Evolutionary conservation across 495 filamentous ascomycete species (phyloP).

Genomic region (Thermochaetoides thermophila): DNA sequence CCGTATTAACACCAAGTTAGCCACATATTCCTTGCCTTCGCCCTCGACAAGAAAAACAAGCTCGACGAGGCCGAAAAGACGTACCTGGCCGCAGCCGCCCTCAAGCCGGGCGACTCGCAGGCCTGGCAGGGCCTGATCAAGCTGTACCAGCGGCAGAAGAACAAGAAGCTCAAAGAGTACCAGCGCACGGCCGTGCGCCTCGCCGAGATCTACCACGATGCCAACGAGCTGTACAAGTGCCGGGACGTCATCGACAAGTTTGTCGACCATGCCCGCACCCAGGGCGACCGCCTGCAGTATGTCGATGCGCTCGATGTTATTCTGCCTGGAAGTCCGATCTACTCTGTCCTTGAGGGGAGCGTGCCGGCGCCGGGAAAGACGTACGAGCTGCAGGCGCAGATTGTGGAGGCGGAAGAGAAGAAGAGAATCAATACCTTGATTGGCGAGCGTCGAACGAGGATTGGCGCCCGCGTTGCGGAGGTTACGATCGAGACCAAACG

Average conservation of each 20-base stretch:
- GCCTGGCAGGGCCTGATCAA: slow-evolving; percentile 87
- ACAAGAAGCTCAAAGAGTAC: slow-evolving; percentile 56
- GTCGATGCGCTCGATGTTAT: slow-evolving; percentile 58
- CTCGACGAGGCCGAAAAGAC: slow-evolving; percentile 54
- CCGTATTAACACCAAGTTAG: slow-evolving; percentile 28
- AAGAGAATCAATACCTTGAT: slow-evolving; percentile 85
- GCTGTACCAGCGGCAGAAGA: slow-evolving; percentile 63
- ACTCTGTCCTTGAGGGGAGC: slow-evolving; percentile 70
- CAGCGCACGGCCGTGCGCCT: slow-evolving; percentile 54
- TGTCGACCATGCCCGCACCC: slow-evolving; percentile 46
- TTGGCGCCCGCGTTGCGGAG: slow-evolving; percentile 69
- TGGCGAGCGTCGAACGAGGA: slow-evolving; percentile 69
- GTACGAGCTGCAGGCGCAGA: slow-evolving; percentile 70
- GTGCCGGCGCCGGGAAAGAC: slow-evolving; percentile 67
- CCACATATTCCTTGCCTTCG: slow-evolving; percentile 69
- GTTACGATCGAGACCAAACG: slow-evolving; percentile 77
- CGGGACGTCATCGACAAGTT: slow-evolving; percentile 75
- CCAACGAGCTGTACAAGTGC: slow-evolving; percentile 52
- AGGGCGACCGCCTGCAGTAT: slow-evolving; percentile 58
- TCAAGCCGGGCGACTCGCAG: slow-evolving; percentile 39
- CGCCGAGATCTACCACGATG: slow-evolving; percentile 56
- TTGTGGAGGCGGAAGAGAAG: slow-evolving; percentile 75
- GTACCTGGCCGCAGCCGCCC: slow-evolving; percentile 56
- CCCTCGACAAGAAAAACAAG: slow-evolving; percentile 57
- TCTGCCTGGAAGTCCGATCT: slow-evolving; percentile 63